Conservation (phyloP, 108 stramenopile species). For the Heterococcus sp. region DNA sequence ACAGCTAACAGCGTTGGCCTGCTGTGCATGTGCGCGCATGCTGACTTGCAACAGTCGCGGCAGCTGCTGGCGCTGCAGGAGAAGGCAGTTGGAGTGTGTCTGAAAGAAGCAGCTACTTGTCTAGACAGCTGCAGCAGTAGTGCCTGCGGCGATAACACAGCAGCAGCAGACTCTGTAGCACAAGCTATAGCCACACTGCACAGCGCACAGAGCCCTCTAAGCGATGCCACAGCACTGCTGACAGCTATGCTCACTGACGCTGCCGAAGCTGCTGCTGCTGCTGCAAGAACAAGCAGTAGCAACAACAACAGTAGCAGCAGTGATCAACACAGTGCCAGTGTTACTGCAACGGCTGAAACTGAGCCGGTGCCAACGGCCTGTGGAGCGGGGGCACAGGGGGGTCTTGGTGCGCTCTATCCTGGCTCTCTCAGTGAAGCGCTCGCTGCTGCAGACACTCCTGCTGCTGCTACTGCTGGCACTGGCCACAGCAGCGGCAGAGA, state of each 20-base stretch:
- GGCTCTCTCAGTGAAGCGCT: slow-evolving; percentile 40
- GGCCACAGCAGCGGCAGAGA: neutral
- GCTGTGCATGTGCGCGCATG: too few species aligned
- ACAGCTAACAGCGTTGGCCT: too few species aligned
- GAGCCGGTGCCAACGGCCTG: too few species aligned
- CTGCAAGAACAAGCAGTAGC: too few species aligned
- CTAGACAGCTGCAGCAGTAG: too few species aligned
- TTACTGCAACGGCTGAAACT: too few species aligned
- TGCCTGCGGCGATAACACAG: neutral
- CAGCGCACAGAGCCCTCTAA: neutral
- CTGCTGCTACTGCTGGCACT: slow-evolving; percentile 7
- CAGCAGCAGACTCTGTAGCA: neutral
- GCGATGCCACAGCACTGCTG: neutral
- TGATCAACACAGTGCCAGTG: too few species aligned
- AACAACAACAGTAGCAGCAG: too few species aligned
- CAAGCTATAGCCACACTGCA: neutral
- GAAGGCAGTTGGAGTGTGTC: neutral
- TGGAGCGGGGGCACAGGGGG: too few species aligned
- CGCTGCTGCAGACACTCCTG: neutral
- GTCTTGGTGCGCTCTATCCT: slow-evolving; percentile 13
- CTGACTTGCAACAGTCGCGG: neutral
- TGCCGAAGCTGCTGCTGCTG: too few species aligned
- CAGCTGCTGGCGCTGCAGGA: neutral
- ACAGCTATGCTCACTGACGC: neutral
- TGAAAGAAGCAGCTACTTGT: neutral